These are phyloP conservation scores for Salix exigua DNA, from an alignment of 345 rosid species.

Conservation along the genomic window DNA sequence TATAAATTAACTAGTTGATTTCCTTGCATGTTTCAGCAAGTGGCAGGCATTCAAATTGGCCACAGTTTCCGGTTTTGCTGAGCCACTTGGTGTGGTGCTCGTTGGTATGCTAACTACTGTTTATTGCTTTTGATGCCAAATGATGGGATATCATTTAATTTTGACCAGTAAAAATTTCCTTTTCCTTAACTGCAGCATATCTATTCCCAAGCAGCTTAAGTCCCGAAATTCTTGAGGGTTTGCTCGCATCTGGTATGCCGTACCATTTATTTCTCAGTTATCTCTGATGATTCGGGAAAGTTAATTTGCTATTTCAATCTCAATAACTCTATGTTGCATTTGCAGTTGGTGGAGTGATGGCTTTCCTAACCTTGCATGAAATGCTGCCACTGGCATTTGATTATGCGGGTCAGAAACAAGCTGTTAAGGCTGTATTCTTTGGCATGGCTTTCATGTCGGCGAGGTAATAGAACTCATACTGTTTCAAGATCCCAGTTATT, in stretches of 20 bases:
- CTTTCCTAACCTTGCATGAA: constrained; percentile 92
- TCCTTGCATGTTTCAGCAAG: constrained; percentile 57
- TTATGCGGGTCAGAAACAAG: constrained; percentile 97
- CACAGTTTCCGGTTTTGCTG: constrained; percentile 91
- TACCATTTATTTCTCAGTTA: neutral
- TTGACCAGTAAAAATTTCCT: neutral
- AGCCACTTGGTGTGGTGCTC: constrained; percentile 90
- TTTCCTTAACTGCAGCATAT: constrained; percentile 59
- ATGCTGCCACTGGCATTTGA: constrained; percentile 98
- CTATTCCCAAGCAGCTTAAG: constrained; percentile 86
- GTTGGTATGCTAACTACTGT: constrained; percentile 55
- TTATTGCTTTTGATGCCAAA: neutral
- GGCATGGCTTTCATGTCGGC: constrained; percentile 99
- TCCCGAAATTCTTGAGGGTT: constrained; percentile 93
- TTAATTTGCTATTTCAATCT: neutral
- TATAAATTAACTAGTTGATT: constrained; percentile 14
- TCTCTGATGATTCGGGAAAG: constrained; percentile 2
- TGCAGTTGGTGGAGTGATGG: constrained; percentile 99
- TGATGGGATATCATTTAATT: neutral
- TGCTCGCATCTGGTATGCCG: constrained; percentile 79
- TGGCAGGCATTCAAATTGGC: constrained; percentile 99
- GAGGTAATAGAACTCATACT: constrained; percentile 49
- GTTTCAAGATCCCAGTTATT: neutral
- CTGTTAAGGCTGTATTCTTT: constrained; percentile 90
- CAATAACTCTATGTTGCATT: constrained; percentile 6